Evolutionary conservation across 768 basidiomycete genomes (phyloP).

Genomic region (Pleurotus cornucopiae): DNA sequence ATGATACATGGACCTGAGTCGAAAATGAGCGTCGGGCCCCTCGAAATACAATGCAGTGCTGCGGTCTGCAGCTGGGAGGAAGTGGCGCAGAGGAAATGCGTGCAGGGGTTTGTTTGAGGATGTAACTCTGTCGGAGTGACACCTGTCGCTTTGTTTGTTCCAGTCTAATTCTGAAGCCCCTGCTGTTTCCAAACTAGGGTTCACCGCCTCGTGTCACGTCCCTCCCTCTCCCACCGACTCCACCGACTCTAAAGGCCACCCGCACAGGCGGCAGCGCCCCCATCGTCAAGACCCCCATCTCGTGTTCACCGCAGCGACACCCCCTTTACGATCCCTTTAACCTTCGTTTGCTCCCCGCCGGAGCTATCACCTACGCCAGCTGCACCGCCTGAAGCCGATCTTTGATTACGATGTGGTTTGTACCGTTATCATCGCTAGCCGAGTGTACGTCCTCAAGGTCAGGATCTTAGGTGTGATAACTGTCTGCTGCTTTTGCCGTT

Average conservation of each 20-base stretch:
- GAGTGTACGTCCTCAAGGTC: conserved; percentile 8
- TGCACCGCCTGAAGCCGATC: neutral
- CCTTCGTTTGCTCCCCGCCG: neutral
- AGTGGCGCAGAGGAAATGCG: neutral
- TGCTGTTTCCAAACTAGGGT: neutral
- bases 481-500: conserved; percentile 71
- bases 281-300: neutral
- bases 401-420: conserved; percentile 23
- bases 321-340: conserved; percentile 12
- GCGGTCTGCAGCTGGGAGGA: neutral
- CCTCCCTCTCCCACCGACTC: neutral
- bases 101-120: conserved; percentile 3
- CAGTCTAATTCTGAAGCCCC: conserved; percentile 4
- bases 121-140: neutral
- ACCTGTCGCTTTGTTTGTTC: conserved; percentile 1
- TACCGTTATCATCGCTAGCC: conserved; percentile 18
- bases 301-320: neutral
- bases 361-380: neutral
- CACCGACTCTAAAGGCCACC: conserved; percentile 5
- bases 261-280: conserved; percentile 5
- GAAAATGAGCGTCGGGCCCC: neutral
- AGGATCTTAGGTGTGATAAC: conserved; percentile 64
- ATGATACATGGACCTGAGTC: neutral
- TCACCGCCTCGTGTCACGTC: conserved; percentile 5
- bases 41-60: neutral